phyloP scores from a whole-genome alignment of 164 flowering plant genomes.

The Nymphaea thermarum region DNA sequence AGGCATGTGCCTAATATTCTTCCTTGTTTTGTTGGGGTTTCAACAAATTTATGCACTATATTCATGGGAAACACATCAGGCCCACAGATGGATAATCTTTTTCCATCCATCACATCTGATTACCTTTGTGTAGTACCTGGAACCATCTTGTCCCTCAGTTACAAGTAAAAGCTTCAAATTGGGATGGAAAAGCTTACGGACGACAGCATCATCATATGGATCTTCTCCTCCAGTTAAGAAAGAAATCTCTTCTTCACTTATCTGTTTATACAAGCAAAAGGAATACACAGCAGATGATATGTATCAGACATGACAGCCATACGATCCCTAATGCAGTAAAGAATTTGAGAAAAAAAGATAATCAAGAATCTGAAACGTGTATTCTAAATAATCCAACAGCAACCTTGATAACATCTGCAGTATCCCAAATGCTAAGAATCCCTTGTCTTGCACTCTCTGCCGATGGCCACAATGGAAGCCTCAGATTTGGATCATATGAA shows the following conservation, averaged over 20 bases:
- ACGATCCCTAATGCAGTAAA: background rate
- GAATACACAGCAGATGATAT: background rate
- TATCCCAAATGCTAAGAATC: slow-evolving; percentile 88
- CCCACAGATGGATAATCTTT: background rate
- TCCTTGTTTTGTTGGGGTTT: background rate
- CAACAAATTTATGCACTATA: background rate
- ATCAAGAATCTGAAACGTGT: background rate
- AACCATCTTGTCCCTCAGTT: slow-evolving; percentile 89
- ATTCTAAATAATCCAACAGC: background rate
- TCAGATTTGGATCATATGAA: slow-evolving; percentile 93
- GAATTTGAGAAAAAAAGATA: background rate
- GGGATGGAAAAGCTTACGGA: slow-evolving; percentile 68
- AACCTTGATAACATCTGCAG: slow-evolving; percentile 92
- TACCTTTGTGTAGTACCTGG: slow-evolving; percentile 94
- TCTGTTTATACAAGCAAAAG: slow-evolving; percentile 23
- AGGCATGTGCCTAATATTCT: background rate
- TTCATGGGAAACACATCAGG: slow-evolving; percentile 1
- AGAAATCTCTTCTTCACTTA: slow-evolving; percentile 78
- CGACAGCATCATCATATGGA: slow-evolving; percentile 82
- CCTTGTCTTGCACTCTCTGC: slow-evolving; percentile 90
- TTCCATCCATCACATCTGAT: slow-evolving; percentile 3
- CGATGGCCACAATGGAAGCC: slow-evolving; percentile 95
- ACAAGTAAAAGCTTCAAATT: slow-evolving; percentile 85
- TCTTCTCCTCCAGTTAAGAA: slow-evolving; percentile 86
- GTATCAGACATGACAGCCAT: background rate